Base-by-base conservation (phyloP, 495 filamentous ascomycete genomes). In the Aspergillus homomorphus region DNA sequence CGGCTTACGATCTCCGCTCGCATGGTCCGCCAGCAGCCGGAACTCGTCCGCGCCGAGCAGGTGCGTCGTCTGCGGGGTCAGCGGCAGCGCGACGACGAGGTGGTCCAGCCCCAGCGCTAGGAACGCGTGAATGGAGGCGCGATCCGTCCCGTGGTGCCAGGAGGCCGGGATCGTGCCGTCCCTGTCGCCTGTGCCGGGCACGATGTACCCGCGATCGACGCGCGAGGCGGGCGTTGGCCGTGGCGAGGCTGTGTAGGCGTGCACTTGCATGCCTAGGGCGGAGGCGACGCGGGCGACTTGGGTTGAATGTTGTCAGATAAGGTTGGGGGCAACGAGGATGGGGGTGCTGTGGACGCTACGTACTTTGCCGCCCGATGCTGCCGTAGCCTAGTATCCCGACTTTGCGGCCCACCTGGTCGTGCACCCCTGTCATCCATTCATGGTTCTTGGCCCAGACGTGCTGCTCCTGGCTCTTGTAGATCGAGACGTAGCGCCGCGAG, bases 341-440 rank as follows among this genome's bases (percentile, higher is more conserved):
- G 15, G 22, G 43, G n/a, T 28, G 9, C 9, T 52, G 5, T 15
- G 18, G 28, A 15, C 22, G 45, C 2, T 12, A 60, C 68, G 1
- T 68, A 77, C 74, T 75, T 57, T 93, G 90, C 20, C 90, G 77
- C 1, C 90, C 90, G 57, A 96, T 96, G 62, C 84, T 85, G 23
- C 92, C 90, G 69, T 95, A 95, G 5, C 91, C 91, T 4, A 96
- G 77, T 41, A 95, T 88, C 10, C 90, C 90, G 22, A 89, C 80
- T 8, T 75, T 76, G 59, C 81, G 77, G 3, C 80, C 80, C 0
- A 80, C 82, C 18, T 81, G 74, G 59, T 87, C 84, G 43, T 70
- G 64, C 12, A 80, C 61, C 0, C 56, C 62, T 0, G 58, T 28
- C 24, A 71, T 57, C 21, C 67, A 71, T 0, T 33, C 44, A 0